These are phyloP conservation scores for Didymella glomerata DNA, from an alignment of 2,329 filamentous ascomycete species.

Conservation along the genomic window DNA sequence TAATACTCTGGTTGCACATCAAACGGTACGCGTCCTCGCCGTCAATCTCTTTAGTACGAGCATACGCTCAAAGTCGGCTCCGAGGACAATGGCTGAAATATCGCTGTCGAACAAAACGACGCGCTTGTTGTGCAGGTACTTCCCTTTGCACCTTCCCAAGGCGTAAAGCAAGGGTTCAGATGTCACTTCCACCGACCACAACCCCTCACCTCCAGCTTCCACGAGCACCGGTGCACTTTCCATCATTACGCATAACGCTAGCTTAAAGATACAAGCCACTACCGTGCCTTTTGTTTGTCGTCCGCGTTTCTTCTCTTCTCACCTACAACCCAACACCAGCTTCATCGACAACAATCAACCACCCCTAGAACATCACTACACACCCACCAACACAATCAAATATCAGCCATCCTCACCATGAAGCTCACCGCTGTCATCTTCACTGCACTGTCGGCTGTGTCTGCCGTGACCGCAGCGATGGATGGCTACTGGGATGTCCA, in stretches of 20 bases:
- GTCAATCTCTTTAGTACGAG: neutral
- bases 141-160: slow-evolving; percentile 5
- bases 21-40: neutral
- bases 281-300: neutral
- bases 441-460: slow-evolving; percentile 13
- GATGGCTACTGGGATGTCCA: slow-evolving; percentile 21
- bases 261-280: slow-evolving; percentile 1
- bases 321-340: slow-evolving; percentile 8
- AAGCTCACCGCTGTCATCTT: slow-evolving; percentile 17
- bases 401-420: slow-evolving; percentile 6
- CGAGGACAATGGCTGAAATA: neutral
- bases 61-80: neutral
- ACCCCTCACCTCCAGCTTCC: slow-evolving; percentile 14
- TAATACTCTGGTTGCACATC: neutral
- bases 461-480: slow-evolving; percentile 17
- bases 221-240: slow-evolving; percentile 5
- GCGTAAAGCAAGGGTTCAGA: slow-evolving; percentile 14
- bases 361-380: neutral
- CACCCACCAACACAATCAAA: neutral
- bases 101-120: neutral
- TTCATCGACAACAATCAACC: neutral
- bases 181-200: slow-evolving; percentile 5
- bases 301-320: neutral
- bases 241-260: slow-evolving; percentile 8
- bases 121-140: neutral